Base-by-base conservation (phyloP, 352 stramenopile species). In the Phytopythium mirpurense region DNA sequence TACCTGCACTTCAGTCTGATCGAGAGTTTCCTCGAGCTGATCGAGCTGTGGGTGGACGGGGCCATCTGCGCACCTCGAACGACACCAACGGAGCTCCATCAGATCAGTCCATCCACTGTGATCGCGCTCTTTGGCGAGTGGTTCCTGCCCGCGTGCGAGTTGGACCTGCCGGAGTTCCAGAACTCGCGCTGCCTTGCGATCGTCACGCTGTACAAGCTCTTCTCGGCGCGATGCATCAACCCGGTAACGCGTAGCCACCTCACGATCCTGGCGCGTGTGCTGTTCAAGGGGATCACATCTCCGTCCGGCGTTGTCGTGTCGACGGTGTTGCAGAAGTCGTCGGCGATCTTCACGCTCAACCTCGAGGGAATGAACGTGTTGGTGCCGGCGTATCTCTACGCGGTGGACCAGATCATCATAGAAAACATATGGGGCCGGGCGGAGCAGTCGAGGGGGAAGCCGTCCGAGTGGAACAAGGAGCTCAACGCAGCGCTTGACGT, bases 111-210 rank as follows among this genome's bases (percentile, higher is more conserved):
- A 9, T 93, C 82, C 8, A 95, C 84, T 2, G 58, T 95, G 31
- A 66, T 93, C 21, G 83, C 82, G n/a, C 61, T 95, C 9, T 92
- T 93, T 54, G 82, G 82, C 6, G 82, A 95, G 44, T 95, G 84
- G 84, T 92, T 95, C 45, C 53, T 95, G 23, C 82, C 83, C 8
- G 78, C 80, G n/a, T 95, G 84, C 44, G 84, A 95, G 43, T 54
- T 90, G 5, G 76, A 89, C 35, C 64, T 65, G 29, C 19, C 58
- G 0, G 84, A 92, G 41, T 89, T 84, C 37, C 77, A 91, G 54
- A 90, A 83, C 42, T 90, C 82, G 10, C 76, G 83, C 11, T 93
- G 80, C 32, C 64, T 90, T 5, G 82, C 76, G 8, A 84, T 95
- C 44, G 65, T 93, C 29, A 87, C 85, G 19, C 58, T 92, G 2